Evolutionary conservation across 805 yeast genomes (phyloP).

Genomic region (Candida khao-thaluensis): DNA sequence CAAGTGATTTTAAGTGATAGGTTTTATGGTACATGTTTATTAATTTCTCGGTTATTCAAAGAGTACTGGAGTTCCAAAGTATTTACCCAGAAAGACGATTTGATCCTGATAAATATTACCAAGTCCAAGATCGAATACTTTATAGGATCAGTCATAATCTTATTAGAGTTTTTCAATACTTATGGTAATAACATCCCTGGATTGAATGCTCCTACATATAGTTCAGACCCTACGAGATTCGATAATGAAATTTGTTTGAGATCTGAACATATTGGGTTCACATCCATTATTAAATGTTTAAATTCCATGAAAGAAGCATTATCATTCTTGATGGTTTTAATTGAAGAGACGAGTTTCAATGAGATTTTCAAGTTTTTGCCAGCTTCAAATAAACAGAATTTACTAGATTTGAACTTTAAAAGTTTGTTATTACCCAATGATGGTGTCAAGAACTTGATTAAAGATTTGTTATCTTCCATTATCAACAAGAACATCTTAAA

Average conservation of each 20-base stretch:
- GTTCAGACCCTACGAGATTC: constrained; percentile 47
- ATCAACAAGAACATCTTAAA: constrained; percentile 84
- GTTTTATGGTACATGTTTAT: constrained; percentile 81
- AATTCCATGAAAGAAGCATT: constrained; percentile 84
- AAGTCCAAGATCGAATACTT: constrained; percentile 62
- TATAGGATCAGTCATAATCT: constrained; percentile 66
- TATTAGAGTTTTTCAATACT: constrained; percentile 67
- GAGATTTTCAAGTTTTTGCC: constrained; percentile 71
- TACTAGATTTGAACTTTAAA: constrained; percentile 66
- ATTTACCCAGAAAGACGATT: constrained; percentile 47
- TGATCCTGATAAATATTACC: constrained; percentile 43
- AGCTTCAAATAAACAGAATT: constrained; percentile 62
- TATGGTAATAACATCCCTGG: constrained; percentile 64
- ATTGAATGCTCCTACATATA: constrained; percentile 54
- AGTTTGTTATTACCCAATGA: constrained; percentile 74
- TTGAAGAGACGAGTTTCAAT: constrained; percentile 68
- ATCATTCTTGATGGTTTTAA: constrained; percentile 78
- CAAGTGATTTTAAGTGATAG: constrained; percentile 89
- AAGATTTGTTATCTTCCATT: constrained; percentile 84
- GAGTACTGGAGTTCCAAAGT: constrained; percentile 76
- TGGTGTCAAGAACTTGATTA: constrained; percentile 62
- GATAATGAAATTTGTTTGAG: constrained; percentile 71
- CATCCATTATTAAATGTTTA: constrained; percentile 70
- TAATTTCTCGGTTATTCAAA: constrained; percentile 75
- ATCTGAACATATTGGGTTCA: constrained; percentile 88